A percentile compares a stretch with the other conserved stretches of the same genome.
phyloP scores from a whole-genome alignment of 108 stramenopile species.

The Cylindrotheca closterium region DNA sequence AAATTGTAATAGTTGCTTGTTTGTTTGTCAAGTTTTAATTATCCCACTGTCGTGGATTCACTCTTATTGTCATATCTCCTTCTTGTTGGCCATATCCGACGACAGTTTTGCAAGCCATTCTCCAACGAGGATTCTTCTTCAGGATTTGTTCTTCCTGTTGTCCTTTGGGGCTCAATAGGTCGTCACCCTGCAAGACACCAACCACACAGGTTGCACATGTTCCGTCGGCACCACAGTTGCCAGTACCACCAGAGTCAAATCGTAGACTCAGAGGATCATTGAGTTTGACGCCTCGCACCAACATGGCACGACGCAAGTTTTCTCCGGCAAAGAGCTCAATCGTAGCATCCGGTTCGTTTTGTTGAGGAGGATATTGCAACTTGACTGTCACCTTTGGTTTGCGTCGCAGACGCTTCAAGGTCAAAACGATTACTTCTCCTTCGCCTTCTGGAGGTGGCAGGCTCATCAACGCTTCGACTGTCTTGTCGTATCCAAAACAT shows the following conservation, averaged over 20 bases:
- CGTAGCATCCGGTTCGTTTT: slow-evolving; percentile 52
- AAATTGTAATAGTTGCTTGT: neutral
- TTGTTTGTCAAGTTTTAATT: neutral
- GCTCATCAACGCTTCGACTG: slow-evolving; percentile 54
- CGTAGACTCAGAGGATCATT: slow-evolving; percentile 64
- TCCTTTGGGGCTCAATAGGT: slow-evolving; percentile 54
- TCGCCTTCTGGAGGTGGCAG: slow-evolving; percentile 39
- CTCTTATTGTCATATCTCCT: slow-evolving; percentile 61
- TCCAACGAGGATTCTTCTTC: slow-evolving; percentile 59
- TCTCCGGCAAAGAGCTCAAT: slow-evolving; percentile 85
- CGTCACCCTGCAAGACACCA: slow-evolving; percentile 45
- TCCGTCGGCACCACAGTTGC: slow-evolving; percentile 68
- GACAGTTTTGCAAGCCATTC: slow-evolving; percentile 73
- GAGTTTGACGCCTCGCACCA: slow-evolving; percentile 70
- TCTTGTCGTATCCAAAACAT: slow-evolving; percentile 58
- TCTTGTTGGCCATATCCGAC: slow-evolving; percentile 78
- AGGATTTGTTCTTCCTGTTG: slow-evolving; percentile 65
- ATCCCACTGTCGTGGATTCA: slow-evolving; percentile 74
- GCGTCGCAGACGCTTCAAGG: slow-evolving; percentile 73
- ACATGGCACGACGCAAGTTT: slow-evolving; percentile 77
- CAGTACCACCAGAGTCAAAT: slow-evolving; percentile 53
- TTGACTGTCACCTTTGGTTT: slow-evolving; percentile 72
- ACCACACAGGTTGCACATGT: slow-evolving; percentile 74
- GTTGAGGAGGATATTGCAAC: slow-evolving; percentile 74
- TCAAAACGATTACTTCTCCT: slow-evolving; percentile 47